These are phyloP conservation scores for Globisporangium rhizosaccharum DNA, from an alignment of 352 stramenopile species.

Conservation along the genomic window DNA sequence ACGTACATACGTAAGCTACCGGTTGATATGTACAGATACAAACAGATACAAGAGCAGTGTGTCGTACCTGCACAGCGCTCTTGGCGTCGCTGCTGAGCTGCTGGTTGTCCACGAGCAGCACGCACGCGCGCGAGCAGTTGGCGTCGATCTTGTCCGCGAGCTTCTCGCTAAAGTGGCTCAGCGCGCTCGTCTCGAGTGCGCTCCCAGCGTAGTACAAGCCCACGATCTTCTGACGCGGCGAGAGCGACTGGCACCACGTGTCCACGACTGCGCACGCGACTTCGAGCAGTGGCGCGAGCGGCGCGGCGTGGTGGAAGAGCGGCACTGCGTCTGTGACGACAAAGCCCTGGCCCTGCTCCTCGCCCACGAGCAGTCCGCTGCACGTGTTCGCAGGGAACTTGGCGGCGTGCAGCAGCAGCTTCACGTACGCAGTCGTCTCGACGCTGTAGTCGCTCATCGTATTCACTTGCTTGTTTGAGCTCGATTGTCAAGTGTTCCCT, in stretches of 20 bases:
- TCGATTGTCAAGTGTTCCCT: not conserved
- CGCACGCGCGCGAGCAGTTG: slow-evolving; percentile 65
- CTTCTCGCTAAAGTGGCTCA: slow-evolving; percentile 56
- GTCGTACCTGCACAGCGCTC: slow-evolving; percentile 40
- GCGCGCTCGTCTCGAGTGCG: slow-evolving; percentile 29
- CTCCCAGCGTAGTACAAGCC: slow-evolving; percentile 56
- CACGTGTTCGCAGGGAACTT: slow-evolving; percentile 41
- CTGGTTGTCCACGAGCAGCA: slow-evolving; percentile 58
- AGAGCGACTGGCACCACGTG: slow-evolving; percentile 33
- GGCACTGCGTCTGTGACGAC: slow-evolving; percentile 55
- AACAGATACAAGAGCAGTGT: slow-evolving; percentile 1
- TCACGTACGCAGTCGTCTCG: slow-evolving; percentile 56
- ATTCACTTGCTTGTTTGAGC: not conserved
- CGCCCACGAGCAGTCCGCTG: slow-evolving; percentile 56
- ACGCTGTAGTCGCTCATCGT: slow-evolving; percentile 67
- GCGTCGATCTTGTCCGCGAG: slow-evolving; percentile 60
- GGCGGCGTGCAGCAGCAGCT: slow-evolving; percentile 69
- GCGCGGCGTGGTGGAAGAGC: slow-evolving; percentile 75
- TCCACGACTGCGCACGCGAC: slow-evolving; percentile 67
- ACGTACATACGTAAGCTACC: not conserved
- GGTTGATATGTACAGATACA: slow-evolving; percentile 9
- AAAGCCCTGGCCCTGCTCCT: slow-evolving; percentile 40
- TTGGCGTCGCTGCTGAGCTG: slow-evolving; percentile 54
- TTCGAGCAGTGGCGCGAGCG: slow-evolving; percentile 58
- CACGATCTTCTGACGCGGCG: slow-evolving; percentile 51